These are phyloP conservation scores for Zasmidium citrigriseum DNA, from an alignment of 2,329 filamentous ascomycete genomes.

Conservation along the genomic window DNA sequence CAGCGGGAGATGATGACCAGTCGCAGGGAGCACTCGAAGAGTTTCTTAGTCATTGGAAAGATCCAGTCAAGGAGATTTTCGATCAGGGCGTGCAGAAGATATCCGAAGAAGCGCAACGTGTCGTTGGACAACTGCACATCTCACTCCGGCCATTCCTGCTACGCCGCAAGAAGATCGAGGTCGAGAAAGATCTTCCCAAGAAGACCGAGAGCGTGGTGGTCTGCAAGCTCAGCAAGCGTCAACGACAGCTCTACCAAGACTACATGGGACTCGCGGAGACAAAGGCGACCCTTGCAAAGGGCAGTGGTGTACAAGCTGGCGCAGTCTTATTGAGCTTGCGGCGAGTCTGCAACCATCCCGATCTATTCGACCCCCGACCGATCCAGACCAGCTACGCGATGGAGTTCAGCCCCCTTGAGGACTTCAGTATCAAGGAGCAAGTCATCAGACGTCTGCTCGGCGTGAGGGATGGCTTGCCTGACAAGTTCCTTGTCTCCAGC, in stretches of 20 bases:
- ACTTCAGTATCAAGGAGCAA: conserved; percentile 72
- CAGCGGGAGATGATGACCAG: conserved; percentile 82
- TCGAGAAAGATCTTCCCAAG: conserved; percentile 97
- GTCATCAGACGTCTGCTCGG: conserved; percentile 61
- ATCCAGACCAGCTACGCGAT: conserved; percentile 98
- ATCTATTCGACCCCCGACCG: conserved; percentile 91
- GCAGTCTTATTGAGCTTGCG: conserved; percentile 97
- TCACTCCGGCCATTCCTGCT: conserved; percentile 90
- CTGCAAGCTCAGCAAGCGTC: conserved; percentile 90
- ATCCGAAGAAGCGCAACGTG: conserved; percentile 88
- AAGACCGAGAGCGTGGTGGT: conserved; percentile 98
- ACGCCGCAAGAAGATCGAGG: conserved; percentile 88
- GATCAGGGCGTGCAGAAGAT: conserved; percentile 92
- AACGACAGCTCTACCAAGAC: conserved; percentile 93
- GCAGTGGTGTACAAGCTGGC: conserved; percentile 97
- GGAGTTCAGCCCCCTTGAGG: conserved; percentile 67
- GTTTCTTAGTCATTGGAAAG: conserved; percentile 94
- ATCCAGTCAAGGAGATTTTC: conserved; percentile 92
- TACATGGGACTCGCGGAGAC: conserved; percentile 92
- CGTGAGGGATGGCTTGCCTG: conserved; percentile 12
- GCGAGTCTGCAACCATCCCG: conserved; percentile 97
- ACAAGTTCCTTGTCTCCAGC: conserved; percentile 18
- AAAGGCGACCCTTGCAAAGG: conserved; percentile 81
- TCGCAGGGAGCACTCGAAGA: conserved; percentile 88
- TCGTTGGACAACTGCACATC: conserved; percentile 91